Percentiles rank a stretch among this genome's conserved stretches.
These are phyloP conservation scores for Trichoderma sp. DNA, from an alignment of 2,329 filamentous ascomycete species.

Conservation along the genomic window DNA sequence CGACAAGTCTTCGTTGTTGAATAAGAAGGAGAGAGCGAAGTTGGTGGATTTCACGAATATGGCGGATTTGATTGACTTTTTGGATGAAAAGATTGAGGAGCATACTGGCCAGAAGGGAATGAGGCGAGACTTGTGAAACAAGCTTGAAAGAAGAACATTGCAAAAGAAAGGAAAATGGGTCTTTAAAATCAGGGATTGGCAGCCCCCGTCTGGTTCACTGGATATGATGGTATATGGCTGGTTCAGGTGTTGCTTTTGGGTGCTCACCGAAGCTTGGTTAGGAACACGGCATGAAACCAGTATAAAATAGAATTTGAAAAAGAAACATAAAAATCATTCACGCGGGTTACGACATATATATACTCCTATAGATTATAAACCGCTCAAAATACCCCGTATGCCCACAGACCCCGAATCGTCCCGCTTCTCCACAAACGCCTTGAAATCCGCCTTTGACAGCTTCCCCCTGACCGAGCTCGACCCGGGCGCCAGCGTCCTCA, in stretches of 20 bases:
- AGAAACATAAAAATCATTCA: neutral
- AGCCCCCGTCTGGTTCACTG: neutral
- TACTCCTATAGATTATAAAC: constrained; percentile 43
- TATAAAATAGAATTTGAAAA: neutral
- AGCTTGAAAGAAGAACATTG: neutral
- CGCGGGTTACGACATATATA: neutral
- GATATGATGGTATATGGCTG: too few relatives aligned
- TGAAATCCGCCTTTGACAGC: constrained; percentile 67
- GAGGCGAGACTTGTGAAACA: constrained; percentile 35
- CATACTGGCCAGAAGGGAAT: constrained; percentile 33
- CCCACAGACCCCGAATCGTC: constrained; percentile 80
- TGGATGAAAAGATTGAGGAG: constrained; percentile 50
- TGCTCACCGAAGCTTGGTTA: neutral
- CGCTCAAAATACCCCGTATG: constrained; percentile 77
- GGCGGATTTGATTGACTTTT: constrained; percentile 58
- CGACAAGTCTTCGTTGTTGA: constrained; percentile 52
- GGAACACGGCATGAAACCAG: neutral
- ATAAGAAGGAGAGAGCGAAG: constrained; percentile 53
- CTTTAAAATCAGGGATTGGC: neutral
- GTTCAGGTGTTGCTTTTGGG: neutral
- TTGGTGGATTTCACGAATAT: constrained; percentile 52
- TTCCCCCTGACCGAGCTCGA: constrained; percentile 49
- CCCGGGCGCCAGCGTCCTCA: constrained; percentile 54
- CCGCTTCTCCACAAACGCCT: constrained; percentile 78
- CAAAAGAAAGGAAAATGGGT: neutral